Evolutionary conservation across 148 eudicot species (phyloP).

Genomic region (Pharnaceum exiguum): DNA sequence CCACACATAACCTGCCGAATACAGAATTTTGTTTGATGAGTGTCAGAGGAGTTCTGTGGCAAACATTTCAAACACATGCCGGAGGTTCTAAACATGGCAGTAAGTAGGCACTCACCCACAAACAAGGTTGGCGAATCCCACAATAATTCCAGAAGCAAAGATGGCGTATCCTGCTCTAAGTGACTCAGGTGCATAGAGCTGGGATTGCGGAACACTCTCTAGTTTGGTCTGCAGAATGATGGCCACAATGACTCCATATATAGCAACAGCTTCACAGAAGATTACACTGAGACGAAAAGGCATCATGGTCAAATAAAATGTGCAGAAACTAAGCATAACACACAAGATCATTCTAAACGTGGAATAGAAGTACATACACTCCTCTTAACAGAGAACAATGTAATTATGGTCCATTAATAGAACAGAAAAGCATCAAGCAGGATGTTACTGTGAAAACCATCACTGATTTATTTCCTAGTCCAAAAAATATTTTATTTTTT

Average conservation of each 20-base stretch:
- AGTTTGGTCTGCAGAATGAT: conserved; percentile 94
- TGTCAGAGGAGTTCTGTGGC: not conserved
- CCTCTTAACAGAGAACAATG: too few relatives aligned
- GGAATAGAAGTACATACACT: too few relatives aligned
- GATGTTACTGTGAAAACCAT: too few relatives aligned
- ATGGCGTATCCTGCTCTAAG: conserved; percentile 97
- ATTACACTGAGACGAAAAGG: conserved; percentile 57
- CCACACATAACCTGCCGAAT: conserved; percentile 75
- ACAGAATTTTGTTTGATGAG: not conserved
- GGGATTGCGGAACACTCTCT: conserved; percentile 78
- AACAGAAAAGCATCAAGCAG: too few relatives aligned
- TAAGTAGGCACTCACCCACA: conserved; percentile 62
- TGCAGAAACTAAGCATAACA: not conserved
- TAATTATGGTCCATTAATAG: too few relatives aligned
- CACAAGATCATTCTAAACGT: not conserved
- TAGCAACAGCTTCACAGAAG: conserved; percentile 98
- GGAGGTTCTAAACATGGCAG: not conserved
- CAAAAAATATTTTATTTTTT: too few relatives aligned
- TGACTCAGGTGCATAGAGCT: conserved; percentile 67
- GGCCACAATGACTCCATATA: conserved; percentile 97
- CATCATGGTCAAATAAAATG: conserved; percentile 1
- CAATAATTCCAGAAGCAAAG: conserved; percentile 89
- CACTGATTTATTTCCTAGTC: too few relatives aligned
- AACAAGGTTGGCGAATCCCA: conserved; percentile 95
- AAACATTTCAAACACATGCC: not conserved